These are phyloP conservation scores for Mycena maculata DNA, from an alignment of 768 basidiomycete species.

Conservation along the genomic window DNA sequence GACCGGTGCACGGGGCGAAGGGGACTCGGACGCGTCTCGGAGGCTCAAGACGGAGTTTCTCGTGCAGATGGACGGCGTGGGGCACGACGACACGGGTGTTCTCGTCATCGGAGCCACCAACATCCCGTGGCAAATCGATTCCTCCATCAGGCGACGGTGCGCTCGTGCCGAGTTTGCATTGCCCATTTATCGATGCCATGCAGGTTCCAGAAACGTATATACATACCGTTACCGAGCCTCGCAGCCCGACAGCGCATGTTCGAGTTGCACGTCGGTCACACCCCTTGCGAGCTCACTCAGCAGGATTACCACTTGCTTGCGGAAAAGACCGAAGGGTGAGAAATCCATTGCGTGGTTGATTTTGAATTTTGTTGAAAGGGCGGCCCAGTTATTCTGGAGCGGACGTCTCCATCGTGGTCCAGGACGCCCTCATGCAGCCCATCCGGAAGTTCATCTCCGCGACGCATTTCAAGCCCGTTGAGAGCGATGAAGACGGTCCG, in stretches of 20 bases:
- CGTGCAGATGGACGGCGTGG: slow-evolving; percentile 89
- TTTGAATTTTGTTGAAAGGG: background rate
- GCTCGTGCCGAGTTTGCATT: slow-evolving; percentile 19
- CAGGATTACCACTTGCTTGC: slow-evolving; percentile 75
- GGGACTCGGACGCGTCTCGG: slow-evolving; percentile 81
- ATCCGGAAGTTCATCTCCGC: slow-evolving; percentile 85
- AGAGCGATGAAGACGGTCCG: slow-evolving; percentile 18
- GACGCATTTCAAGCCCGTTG: slow-evolving; percentile 77
- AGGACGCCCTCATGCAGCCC: slow-evolving; percentile 87
- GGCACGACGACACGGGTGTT: slow-evolving; percentile 83
- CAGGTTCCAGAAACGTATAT: slow-evolving; percentile 85
- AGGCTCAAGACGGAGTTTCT: slow-evolving; percentile 86
- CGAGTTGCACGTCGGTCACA: slow-evolving; percentile 81
- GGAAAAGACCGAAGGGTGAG: slow-evolving; percentile 73
- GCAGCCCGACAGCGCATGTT: slow-evolving; percentile 84
- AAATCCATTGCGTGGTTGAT: too few species aligned
- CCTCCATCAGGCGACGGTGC: slow-evolving; percentile 81
- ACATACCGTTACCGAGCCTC: slow-evolving; percentile 82
- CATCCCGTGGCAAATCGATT: slow-evolving; percentile 85
- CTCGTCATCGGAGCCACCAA: slow-evolving; percentile 87
- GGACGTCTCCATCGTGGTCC: slow-evolving; percentile 81
- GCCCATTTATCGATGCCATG: background rate
- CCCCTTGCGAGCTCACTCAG: slow-evolving; percentile 73
- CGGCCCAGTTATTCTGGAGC: slow-evolving; percentile 69
- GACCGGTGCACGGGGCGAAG: slow-evolving; percentile 81